Base-by-base conservation (phyloP, 179 eudicot species). In the Camellia oleifera region DNA sequence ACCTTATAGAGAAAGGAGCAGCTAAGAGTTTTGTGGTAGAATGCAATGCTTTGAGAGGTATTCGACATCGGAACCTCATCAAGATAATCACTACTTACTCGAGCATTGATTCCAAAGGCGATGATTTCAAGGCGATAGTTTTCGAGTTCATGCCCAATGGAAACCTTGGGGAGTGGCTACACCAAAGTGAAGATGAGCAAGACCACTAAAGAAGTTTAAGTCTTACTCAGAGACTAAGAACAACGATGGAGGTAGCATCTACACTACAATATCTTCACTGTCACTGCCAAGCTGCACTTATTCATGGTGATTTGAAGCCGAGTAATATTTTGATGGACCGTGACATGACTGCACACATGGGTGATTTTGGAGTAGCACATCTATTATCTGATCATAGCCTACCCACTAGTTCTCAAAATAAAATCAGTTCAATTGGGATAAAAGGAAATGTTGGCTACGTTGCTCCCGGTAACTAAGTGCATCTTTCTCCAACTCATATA, bases 221-320 rank as follows among this genome's bases (percentile, higher is more conserved):
- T 70, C 58, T 78, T 5, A 11, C 12, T 40, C 26, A 70, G 0
- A 78, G 76, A 46, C 46, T 69, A 13, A 58, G 10, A 5, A 45
- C 58, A 32, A 69, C 76, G 5, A n/a, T 20, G 3, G 58, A 78
- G 20, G 17, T 58, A 7, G 81, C 81, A 54, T 78, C 69, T 53
- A 58, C 57, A 40, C 68, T 78, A 1, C 69, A 69, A 17, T 69
- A 78, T 70, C 75, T 78, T 68, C 81, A 78, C 76, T 45, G 70
- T 10, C 57, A 20, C 0, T 69, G 76, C 14, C 23, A 20, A 18
- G 6, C 7, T 7, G 9, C 69, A 12, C 46, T 78, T 5, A 15
- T 70, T 11, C 76, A 78, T 14, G 58, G 81, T 70, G 57, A 69
- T 58, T 1, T 72, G 60, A 72, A 72, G 44, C 75, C 75, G 5